A percentile compares a stretch with the other conserved stretches of the same genome.
phyloP scores from a whole-genome alignment of 306 rosid genomes.

The Vigna hirtella region DNA sequence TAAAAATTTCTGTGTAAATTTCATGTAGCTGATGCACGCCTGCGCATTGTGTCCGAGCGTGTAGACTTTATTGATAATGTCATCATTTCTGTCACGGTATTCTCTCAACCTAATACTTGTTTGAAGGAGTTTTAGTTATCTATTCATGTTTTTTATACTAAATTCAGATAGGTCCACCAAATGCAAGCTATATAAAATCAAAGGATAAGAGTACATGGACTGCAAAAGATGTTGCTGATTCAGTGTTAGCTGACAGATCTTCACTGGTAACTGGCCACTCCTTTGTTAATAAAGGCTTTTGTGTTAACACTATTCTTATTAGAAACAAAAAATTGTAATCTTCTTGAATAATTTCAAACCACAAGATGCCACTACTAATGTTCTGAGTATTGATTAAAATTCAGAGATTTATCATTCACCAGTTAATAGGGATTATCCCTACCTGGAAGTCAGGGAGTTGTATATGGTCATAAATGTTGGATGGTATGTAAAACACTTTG shows the following conservation, averaged over 20 bases:
- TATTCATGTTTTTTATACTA: conserved; percentile 44
- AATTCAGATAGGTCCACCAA: conserved; percentile 96
- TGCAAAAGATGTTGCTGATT: conserved; percentile 93
- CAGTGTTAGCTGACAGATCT: conserved; percentile 92
- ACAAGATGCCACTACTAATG: not conserved
- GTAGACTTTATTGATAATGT: conserved; percentile 86
- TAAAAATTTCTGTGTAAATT: conserved; percentile 37
- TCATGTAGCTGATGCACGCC: conserved; percentile 86
- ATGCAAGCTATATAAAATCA: conserved; percentile 69
- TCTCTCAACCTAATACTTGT: conserved; percentile 42
- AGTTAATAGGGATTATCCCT: conserved; percentile 5
- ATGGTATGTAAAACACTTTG: not conserved
- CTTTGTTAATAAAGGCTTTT: conserved; percentile 14
- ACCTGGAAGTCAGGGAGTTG: conserved; percentile 11
- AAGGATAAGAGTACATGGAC: conserved; percentile 85
- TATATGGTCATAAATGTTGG: not conserved
- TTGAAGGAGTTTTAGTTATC: conserved; percentile 26
- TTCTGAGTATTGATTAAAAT: conserved; percentile 18
- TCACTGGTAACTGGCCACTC: conserved; percentile 68
- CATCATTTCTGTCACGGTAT: conserved; percentile 90
- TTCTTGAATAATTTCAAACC: conserved; percentile 3
- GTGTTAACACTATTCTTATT: conserved; percentile 32
- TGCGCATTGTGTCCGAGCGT: conserved; percentile 94
- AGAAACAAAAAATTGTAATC: not conserved
- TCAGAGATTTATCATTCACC: conserved; percentile 26